phyloP scores from a whole-genome alignment of 164 flowering plant species.

The Warburgia ugandensis region DNA sequence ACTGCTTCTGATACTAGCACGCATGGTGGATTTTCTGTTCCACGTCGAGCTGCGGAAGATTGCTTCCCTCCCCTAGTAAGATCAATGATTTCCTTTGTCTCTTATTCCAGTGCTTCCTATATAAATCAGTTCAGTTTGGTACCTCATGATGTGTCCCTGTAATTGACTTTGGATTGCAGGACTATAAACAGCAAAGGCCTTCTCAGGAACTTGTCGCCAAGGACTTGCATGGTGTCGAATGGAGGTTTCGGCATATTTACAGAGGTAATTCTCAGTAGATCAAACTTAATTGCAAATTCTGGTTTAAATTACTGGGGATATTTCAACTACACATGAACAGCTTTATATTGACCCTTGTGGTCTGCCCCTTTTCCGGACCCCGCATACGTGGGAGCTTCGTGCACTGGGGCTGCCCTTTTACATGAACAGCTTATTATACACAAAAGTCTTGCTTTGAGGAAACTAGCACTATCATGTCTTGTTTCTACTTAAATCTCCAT shows the following conservation, averaged over 20 bases:
- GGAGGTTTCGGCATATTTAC: constrained; percentile 95
- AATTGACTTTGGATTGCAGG: constrained; percentile 36
- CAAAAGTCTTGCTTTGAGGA: no score
- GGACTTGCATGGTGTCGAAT: constrained; percentile 88
- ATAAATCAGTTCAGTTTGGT: neutral
- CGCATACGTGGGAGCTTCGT: no score
- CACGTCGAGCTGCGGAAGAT: constrained; percentile 97
- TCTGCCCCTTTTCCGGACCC: no score
- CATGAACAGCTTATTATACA: no score
- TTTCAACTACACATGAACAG: no score
- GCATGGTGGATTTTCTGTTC: constrained; percentile 98
- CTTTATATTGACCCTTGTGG: no score
- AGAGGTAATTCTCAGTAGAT: constrained; percentile 66
- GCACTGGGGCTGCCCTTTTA: no score
- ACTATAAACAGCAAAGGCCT: constrained; percentile 82
- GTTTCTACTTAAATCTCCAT: no score
- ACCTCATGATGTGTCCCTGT: neutral
- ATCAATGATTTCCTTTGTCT: neutral
- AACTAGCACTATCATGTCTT: no score
- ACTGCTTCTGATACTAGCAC: constrained; percentile 98
- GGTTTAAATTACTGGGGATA: no score
- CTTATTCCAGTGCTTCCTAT: neutral
- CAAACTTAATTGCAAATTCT: no score
- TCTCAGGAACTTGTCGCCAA: constrained; percentile 91
- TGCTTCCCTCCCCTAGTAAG: constrained; percentile 87